These are phyloP conservation scores for Aspergillus ochraceus DNA, from an alignment of 2,329 filamentous ascomycete species.

Conservation along the genomic window DNA sequence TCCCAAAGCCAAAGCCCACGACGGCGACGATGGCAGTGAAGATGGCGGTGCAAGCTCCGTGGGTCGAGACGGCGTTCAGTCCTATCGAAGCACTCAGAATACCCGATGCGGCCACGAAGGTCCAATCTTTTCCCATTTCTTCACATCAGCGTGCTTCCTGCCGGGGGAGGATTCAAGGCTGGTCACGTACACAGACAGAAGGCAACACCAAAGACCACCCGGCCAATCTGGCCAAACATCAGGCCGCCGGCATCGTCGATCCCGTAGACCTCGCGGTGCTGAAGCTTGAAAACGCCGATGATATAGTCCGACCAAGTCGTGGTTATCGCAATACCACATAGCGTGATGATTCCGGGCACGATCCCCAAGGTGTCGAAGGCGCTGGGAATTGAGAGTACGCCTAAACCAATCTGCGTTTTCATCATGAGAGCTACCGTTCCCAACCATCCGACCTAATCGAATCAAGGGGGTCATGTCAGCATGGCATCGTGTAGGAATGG, in stretches of 20 bases:
- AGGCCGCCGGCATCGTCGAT: slow-evolving; percentile 58
- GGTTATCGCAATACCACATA: slow-evolving; percentile 43
- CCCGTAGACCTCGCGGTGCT: slow-evolving; percentile 56
- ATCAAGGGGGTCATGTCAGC: no score
- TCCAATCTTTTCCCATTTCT: slow-evolving; percentile 20
- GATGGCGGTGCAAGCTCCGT: slow-evolving; percentile 32
- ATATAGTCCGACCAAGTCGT: slow-evolving; percentile 53
- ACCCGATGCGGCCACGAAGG: slow-evolving; percentile 44
- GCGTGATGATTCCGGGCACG: slow-evolving; percentile 48
- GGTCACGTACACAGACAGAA: slow-evolving; percentile 19
- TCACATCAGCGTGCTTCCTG: not conserved
- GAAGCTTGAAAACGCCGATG: slow-evolving; percentile 52
- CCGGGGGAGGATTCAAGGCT: not conserved
- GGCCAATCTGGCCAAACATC: slow-evolving; percentile 54
- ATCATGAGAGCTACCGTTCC: slow-evolving; percentile 48
- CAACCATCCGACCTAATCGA: slow-evolving; percentile 41
- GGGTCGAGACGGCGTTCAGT: slow-evolving; percentile 43
- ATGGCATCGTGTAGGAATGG: no score
- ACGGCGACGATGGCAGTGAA: slow-evolving; percentile 26
- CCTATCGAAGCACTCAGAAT: slow-evolving; percentile 45
- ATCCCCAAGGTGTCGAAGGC: slow-evolving; percentile 49
- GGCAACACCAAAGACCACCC: slow-evolving; percentile 44
- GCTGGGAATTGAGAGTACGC: slow-evolving; percentile 50
- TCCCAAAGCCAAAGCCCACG: slow-evolving; percentile 26
- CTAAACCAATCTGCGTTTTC: slow-evolving; percentile 47